Evolutionary conservation across 2,329 filamentous ascomycete species (phyloP).

Genomic region (Penicillium crustosum): DNA sequence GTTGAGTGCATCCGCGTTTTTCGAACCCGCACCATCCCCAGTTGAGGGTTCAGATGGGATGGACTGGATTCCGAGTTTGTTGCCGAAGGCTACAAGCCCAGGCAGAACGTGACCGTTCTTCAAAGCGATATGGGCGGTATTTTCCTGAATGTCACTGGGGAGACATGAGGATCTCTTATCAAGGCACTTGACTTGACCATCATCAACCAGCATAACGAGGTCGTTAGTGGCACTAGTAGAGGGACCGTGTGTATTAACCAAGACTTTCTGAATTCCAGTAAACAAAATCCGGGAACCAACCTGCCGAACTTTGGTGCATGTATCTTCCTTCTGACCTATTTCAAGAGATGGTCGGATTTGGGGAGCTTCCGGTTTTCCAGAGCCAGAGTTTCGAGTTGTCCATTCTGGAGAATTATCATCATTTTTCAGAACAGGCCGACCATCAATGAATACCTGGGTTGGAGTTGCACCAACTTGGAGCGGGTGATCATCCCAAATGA

Average conservation of each 20-base stretch:
- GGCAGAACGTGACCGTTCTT: background rate
- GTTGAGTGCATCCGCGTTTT: background rate
- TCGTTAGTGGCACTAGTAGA: background rate
- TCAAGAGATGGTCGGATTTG: background rate
- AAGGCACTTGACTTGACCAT: background rate
- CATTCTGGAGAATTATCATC: background rate
- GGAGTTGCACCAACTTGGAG: background rate
- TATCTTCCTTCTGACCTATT: background rate
- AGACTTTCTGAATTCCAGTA: background rate
- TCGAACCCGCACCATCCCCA: background rate
- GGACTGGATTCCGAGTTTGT: background rate
- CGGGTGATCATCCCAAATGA: background rate
- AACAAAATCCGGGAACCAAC: background rate
- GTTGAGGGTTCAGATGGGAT: background rate
- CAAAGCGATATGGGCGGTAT: background rate
- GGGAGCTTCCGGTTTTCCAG: background rate
- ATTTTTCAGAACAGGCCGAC: background rate
- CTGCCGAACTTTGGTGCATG: background rate
- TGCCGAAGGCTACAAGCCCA: background rate
- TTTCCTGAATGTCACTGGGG: background rate
- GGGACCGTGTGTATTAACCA: background rate
- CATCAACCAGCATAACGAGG: background rate
- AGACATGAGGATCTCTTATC: background rate
- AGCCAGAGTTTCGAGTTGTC: background rate
- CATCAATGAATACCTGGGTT: background rate